phyloP scores from a whole-genome alignment of 2,329 filamentous ascomycete genomes.

The Pseudopithomyces maydicus region DNA sequence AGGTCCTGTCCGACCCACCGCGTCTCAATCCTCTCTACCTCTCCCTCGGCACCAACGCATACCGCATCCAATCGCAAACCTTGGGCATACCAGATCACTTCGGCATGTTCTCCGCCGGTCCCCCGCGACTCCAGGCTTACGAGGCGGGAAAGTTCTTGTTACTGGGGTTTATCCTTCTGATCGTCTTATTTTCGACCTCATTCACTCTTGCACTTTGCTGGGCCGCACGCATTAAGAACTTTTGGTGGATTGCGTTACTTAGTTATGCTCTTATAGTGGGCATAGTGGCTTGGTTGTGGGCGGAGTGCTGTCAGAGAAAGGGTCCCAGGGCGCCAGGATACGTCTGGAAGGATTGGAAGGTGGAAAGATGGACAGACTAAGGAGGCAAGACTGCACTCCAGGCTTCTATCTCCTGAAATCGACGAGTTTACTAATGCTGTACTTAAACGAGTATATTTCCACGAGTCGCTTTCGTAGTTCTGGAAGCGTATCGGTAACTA shows the following conservation, averaged over 20 bases:
- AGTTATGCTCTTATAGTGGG: not conserved
- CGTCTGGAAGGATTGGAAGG: conserved; percentile 4
- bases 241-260: conserved; percentile 2
- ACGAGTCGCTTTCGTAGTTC: no score
- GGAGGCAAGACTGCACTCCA: conserved; percentile 5
- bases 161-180: not conserved
- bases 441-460: not conserved
- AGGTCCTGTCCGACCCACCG: conserved; percentile 2
- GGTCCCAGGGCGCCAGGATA: conserved; percentile 1
- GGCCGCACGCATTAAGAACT: conserved; percentile 2
- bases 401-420: no score
- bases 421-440: no score
- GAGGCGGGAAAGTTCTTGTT: not conserved
- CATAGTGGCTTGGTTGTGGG: not conserved
- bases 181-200: conserved; percentile 2
- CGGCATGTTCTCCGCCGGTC: conserved; percentile 1
- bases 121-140: conserved; percentile 1
- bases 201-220: conserved; percentile 5
- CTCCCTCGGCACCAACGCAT: conserved; percentile 4
- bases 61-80: conserved; percentile 7
- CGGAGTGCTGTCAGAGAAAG: not conserved
- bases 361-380: conserved; percentile 6
- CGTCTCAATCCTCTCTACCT: conserved; percentile 6
- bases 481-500: no score
- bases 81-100: conserved; percentile 5